phyloP scores from a whole-genome alignment of 1,284 basidiomycete species.

The Pseudozyma hubeiensis region DNA sequence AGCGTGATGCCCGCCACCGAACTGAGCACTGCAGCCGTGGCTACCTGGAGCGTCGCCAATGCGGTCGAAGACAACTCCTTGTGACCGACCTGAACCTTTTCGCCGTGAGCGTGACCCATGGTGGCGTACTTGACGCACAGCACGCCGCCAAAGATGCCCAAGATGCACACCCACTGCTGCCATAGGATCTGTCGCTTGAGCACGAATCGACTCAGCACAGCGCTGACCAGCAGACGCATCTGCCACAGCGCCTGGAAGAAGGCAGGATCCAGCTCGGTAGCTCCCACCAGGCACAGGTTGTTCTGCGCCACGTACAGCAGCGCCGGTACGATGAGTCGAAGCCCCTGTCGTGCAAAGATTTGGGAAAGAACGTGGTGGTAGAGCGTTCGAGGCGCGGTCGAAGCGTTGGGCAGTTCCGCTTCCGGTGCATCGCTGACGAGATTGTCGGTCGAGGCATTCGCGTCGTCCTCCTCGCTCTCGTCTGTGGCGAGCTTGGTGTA shows the following conservation, averaged over 20 bases:
- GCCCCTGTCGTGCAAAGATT: slow-evolving; percentile 15
- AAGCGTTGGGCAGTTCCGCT: not conserved
- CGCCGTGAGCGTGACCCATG: not conserved
- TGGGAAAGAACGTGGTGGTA: slow-evolving; percentile 12
- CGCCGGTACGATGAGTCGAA: slow-evolving; percentile 25
- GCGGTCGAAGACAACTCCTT: not conserved
- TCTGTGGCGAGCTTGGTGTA: not conserved
- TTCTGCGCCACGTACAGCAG: slow-evolving; percentile 43
- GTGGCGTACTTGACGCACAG: slow-evolving; percentile 31
- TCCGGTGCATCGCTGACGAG: not conserved
- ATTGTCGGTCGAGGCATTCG: slow-evolving; percentile 2
- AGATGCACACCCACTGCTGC: slow-evolving; percentile 25
- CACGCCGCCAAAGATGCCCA: slow-evolving; percentile 29
- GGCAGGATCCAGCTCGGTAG: slow-evolving; percentile 27
- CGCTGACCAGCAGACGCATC: slow-evolving; percentile 30
- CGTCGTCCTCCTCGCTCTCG: too few species aligned
- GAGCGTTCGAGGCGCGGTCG: slow-evolving; percentile 5
- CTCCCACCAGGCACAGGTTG: slow-evolving; percentile 33
- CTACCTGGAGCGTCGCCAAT: slow-evolving; percentile 6
- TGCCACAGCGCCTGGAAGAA: slow-evolving; percentile 40
- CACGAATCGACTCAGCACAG: slow-evolving; percentile 18
- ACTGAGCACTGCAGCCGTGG: slow-evolving; percentile 21
- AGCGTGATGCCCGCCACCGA: slow-evolving; percentile 27
- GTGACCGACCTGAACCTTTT: too few species aligned
- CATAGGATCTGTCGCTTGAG: slow-evolving; percentile 17